Conservation (phyloP, 2,329 filamentous ascomycete genomes). For the Pyricularia grisea region DNA sequence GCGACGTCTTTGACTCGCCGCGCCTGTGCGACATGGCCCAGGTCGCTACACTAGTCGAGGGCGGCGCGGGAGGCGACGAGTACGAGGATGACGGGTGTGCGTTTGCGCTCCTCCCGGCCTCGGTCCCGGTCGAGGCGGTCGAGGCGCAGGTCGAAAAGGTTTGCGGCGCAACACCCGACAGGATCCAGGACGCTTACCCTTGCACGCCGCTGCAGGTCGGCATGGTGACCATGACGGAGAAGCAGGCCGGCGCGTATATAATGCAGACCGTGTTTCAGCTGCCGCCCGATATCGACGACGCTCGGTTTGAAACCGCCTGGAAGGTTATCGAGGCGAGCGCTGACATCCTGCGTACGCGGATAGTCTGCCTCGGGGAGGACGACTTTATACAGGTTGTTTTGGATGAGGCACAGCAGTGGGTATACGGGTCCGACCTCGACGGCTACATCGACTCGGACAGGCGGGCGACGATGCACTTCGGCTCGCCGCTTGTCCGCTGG, state of each 20-base stretch:
- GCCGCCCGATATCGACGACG: background rate
- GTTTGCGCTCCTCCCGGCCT: background rate
- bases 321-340: background rate
- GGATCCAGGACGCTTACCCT: constrained; percentile 13
- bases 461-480: background rate
- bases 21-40: background rate
- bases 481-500: background rate
- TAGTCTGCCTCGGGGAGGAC: background rate
- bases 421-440: background rate
- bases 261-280: background rate
- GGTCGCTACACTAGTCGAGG: background rate
- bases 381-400: constrained; percentile 3
- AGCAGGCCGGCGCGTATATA: background rate
- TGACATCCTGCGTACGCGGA: constrained; percentile 10
- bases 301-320: background rate
- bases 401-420: background rate
- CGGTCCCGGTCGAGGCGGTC: background rate
- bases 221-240: constrained; percentile 9
- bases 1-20: background rate
- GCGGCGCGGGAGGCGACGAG: background rate
- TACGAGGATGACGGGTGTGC: background rate
- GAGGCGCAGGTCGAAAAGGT: background rate
- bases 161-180: background rate
- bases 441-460: background rate
- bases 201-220: constrained; percentile 15